Conservation (phyloP, 345 rosid genomes). For the Sisymbrium altissimum region DNA sequence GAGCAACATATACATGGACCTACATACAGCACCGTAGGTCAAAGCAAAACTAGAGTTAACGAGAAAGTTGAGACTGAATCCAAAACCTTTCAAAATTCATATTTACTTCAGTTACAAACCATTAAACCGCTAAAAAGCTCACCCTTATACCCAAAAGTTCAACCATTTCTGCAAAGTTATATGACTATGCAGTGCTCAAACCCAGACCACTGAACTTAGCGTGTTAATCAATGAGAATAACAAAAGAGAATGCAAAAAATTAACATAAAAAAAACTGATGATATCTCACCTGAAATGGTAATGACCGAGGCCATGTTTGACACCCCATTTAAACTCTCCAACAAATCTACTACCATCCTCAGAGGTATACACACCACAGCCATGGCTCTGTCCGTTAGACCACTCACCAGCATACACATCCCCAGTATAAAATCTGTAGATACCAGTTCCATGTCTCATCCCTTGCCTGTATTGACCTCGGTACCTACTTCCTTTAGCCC, state of each 20-base stretch:
- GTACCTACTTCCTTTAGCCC: conserved; percentile 86
- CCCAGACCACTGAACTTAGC: background rate
- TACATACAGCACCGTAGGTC: conserved; percentile 24
- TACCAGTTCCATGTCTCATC: conserved; percentile 82
- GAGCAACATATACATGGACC: background rate
- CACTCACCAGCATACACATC: conserved; percentile 89
- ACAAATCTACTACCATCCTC: conserved; percentile 73
- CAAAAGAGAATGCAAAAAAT: conserved; percentile 39
- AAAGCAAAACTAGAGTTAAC: conserved; percentile 15
- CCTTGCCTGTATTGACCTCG: conserved; percentile 82
- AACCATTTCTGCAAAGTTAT: conserved; percentile 30
- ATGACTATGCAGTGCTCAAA: background rate
- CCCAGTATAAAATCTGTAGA: conserved; percentile 72
- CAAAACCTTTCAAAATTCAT: conserved; percentile 3
- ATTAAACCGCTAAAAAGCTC: background rate
- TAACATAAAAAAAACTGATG: conserved; percentile 9
- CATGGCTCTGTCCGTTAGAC: conserved; percentile 88
- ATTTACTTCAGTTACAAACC: background rate
- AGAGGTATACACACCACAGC: conserved; percentile 74
- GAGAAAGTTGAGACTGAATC: background rate
- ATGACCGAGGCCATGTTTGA: conserved; percentile 82
- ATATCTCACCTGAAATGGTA: conserved; percentile 73
- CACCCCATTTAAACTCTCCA: conserved; percentile 90
- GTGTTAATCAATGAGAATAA: conserved; percentile 28
- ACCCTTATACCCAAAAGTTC: conserved; percentile 35